These are phyloP conservation scores for Lachnellula hyalina DNA, from an alignment of 2,329 filamentous ascomycete species.

Conservation along the genomic window DNA sequence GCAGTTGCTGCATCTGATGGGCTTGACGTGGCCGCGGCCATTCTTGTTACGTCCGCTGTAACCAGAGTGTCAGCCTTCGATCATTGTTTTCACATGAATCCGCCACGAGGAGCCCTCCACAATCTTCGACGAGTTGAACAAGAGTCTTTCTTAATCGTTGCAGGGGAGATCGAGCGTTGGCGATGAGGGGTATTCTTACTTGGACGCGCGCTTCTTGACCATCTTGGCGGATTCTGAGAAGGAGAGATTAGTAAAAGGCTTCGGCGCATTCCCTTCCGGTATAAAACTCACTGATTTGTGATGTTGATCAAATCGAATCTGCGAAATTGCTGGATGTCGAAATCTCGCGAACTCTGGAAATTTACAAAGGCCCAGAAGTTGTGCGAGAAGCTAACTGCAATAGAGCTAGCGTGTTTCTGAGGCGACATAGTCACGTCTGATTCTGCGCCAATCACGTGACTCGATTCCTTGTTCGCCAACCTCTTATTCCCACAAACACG, in stretches of 20 bases:
- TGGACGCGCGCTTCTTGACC: constrained; percentile 69
- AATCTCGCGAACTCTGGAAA: too few species aligned
- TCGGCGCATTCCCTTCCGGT: neutral
- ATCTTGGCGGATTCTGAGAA: constrained; percentile 55
- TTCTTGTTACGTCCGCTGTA: constrained; percentile 98
- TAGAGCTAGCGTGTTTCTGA: too few species aligned
- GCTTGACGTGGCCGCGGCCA: constrained; percentile 99
- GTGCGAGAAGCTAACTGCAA: too few species aligned
- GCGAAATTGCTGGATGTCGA: neutral
- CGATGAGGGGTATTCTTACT: constrained; percentile 41
- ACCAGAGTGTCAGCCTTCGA: constrained; percentile 6
- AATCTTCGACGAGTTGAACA: too few species aligned
- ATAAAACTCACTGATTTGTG: constrained; percentile 14
- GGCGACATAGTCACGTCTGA: neutral
- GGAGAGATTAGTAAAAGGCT: neutral
- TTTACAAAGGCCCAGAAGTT: too few species aligned
- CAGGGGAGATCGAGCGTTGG: neutral
- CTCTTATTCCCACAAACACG: too few species aligned
- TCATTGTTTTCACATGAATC: neutral
- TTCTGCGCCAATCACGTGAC: too few species aligned
- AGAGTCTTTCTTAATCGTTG: too few species aligned
- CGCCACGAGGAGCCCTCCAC: neutral
- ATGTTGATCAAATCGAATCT: constrained; percentile 2
- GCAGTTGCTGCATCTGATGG: constrained; percentile 90
- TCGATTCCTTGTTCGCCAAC: too few species aligned